Conservation (phyloP, 176 grass and related monocot species). For the Triticum monococcum region DNA sequence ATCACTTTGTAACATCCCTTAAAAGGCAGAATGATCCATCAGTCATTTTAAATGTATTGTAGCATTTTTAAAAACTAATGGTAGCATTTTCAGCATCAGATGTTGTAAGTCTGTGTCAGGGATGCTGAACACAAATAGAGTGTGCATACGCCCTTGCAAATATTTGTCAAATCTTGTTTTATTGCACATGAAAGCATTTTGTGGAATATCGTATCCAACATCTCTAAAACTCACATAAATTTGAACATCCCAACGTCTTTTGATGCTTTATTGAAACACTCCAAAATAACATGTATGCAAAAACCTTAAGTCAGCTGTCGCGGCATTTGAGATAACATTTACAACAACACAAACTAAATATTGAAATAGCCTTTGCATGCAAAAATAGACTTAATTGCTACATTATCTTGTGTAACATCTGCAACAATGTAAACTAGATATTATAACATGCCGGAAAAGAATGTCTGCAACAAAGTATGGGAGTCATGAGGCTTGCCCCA, state of each 20-base stretch:
- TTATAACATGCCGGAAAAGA: neutral
- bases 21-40: neutral
- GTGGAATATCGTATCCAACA: neutral
- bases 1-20: neutral
- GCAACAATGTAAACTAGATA: no score
- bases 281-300: neutral
- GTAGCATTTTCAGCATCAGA: neutral
- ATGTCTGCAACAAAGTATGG: neutral
- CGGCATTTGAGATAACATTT: neutral
- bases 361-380: neutral
- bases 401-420: neutral
- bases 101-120: neutral
- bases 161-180: neutral
- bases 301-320: neutral
- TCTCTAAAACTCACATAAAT: neutral
- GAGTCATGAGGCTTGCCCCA: neutral
- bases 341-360: neutral
- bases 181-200: slow-evolving; percentile 1
- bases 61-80: neutral
- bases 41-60: neutral
- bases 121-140: neutral
- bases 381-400: neutral
- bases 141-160: neutral
- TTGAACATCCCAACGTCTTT: neutral
- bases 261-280: neutral